Conservation (phyloP, 192 early-diverging fungal species). For the Irineochytrium annulatum region DNA sequence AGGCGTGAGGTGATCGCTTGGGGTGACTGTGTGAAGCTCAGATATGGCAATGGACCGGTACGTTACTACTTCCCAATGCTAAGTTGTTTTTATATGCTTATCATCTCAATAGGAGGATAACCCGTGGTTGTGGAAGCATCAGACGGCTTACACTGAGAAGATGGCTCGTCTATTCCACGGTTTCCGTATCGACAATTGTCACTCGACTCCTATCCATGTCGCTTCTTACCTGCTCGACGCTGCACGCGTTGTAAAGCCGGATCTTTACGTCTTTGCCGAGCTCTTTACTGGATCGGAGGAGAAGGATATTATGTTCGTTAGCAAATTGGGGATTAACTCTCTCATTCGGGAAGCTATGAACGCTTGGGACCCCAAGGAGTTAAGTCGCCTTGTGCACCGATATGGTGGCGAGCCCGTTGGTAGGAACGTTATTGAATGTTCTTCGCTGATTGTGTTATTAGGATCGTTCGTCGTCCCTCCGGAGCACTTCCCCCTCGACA, state of each 20-base stretch:
- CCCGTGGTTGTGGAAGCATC: conserved; percentile 96
- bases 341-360: conserved; percentile 98
- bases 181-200: conserved; percentile 99
- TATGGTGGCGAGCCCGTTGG: conserved; percentile 90
- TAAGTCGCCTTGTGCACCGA: conserved; percentile 84
- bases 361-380: conserved; percentile 88
- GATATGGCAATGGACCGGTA: conserved; percentile 77
- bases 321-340: conserved; percentile 90
- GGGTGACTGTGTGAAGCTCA: conserved; percentile 99
- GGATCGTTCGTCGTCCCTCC: conserved; percentile 52
- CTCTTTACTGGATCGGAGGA: conserved; percentile 97
- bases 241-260: conserved; percentile 76
- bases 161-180: conserved; percentile 91
- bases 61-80: neutral
- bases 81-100: neutral
- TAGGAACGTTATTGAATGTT: conserved; percentile 20
- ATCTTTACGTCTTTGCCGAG: conserved; percentile 97
- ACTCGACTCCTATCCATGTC: conserved; percentile 94
- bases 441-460: conserved; percentile 19
- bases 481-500: conserved; percentile 64
- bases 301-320: conserved; percentile 88
- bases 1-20: conserved; percentile 95
- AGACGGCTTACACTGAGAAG: conserved; percentile 80
- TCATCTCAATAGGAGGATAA: conserved; percentile 58
- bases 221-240: conserved; percentile 88